Evolutionary conservation across 78 protist genomes (phyloP).

Genomic region (Dictyostelium capitatum): DNA sequence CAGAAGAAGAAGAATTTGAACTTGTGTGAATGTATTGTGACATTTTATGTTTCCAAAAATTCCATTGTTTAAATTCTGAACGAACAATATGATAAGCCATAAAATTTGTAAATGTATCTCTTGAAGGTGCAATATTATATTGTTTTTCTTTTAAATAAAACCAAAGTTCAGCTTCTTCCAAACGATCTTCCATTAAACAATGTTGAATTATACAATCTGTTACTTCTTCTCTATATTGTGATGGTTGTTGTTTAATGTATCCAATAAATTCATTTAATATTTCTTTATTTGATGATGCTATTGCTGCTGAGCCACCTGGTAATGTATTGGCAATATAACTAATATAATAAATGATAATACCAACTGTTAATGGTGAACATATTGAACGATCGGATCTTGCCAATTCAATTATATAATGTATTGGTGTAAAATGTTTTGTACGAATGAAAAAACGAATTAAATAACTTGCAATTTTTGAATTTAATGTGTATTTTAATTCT

Average conservation of each 20-base stretch:
- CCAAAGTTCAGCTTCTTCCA: slow-evolving; percentile 1
- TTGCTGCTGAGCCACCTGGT: neutral
- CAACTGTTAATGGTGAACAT: neutral
- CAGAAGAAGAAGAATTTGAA: no score
- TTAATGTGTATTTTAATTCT: neutral
- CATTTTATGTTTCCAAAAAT: neutral
- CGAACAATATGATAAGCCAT: neutral
- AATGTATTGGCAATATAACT: neutral
- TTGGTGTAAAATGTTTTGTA: neutral
- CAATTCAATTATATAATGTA: neutral
- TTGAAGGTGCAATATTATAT: neutral
- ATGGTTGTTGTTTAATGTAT: neutral
- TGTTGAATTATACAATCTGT: neutral
- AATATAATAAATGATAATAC: neutral
- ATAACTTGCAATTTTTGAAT: neutral
- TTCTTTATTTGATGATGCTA: neutral
- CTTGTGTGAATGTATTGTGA: neutral
- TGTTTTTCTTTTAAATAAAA: neutral
- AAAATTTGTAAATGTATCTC: neutral
- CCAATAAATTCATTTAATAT: neutral
- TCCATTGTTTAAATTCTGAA: neutral
- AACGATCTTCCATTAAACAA: neutral
- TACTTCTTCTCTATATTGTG: neutral
- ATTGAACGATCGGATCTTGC: neutral
- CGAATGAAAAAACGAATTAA: neutral